Evolutionary conservation across 2,329 filamentous ascomycete species (phyloP).

Genomic region (Emergomyces africanus): DNA sequence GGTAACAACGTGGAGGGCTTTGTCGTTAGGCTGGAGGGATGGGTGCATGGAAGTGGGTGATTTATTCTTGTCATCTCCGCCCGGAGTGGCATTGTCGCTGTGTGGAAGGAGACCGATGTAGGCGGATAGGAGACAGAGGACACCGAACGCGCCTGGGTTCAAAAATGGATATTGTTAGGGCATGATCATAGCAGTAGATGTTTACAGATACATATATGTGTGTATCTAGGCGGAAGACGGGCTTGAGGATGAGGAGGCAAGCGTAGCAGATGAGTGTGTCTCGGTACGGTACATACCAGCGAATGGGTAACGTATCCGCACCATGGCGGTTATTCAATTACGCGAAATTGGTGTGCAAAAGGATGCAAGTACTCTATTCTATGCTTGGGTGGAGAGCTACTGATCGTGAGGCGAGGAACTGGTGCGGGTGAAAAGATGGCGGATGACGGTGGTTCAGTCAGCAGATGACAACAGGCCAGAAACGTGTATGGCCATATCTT

Average conservation of each 20-base stretch:
- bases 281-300: constrained; percentile 50
- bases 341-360: background rate
- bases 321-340: constrained; percentile 24
- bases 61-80: constrained; percentile 8
- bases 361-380: background rate
- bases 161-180: constrained; percentile 10
- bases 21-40: constrained; percentile 61
- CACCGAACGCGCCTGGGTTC: constrained; percentile 47
- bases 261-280: background rate
- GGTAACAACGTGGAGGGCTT: constrained; percentile 70
- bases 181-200: background rate
- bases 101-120: constrained; percentile 63
- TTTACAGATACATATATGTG: background rate
- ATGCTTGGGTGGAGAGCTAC: background rate
- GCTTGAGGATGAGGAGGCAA: background rate
- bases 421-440: background rate
- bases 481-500: background rate
- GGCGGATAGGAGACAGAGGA: constrained; percentile 59
- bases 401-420: background rate
- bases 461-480: background rate
- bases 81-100: constrained; percentile 18
- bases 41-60: constrained; percentile 27
- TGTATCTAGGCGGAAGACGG: constrained; percentile 7
- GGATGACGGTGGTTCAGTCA: background rate
- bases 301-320: constrained; percentile 82